phyloP scores from a whole-genome alignment of 1,284 basidiomycete genomes.

The Boletellus dicymbophilus region DNA sequence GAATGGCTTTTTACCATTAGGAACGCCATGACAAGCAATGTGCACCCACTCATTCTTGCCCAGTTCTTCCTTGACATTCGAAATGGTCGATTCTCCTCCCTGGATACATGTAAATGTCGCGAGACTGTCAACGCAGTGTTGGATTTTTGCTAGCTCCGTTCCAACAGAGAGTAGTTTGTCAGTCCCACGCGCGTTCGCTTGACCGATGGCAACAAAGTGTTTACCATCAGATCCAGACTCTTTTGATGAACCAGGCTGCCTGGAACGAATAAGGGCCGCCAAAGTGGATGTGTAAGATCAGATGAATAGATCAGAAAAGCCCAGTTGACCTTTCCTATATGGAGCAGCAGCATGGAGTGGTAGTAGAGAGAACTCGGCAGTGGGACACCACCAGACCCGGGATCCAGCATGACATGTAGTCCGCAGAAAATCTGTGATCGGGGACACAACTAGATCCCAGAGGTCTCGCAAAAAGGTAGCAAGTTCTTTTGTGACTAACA shows the following conservation, averaged over 20 bases:
- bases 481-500: background rate
- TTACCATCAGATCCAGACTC: background rate
- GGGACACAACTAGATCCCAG: constrained; percentile 27
- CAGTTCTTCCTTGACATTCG: background rate
- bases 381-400: too few relatives aligned
- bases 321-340: background rate
- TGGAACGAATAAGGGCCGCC: background rate
- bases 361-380: too few relatives aligned
- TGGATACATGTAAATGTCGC: background rate
- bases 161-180: background rate
- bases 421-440: constrained; percentile 19
- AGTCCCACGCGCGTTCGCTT: background rate
- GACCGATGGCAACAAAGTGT: background rate
- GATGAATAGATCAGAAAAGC: background rate
- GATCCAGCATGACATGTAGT: background rate
- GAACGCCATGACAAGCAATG: background rate
- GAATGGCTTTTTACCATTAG: background rate
- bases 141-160: background rate
- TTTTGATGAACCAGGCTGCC: background rate
- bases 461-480: constrained; percentile 19
- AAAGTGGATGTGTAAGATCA: background rate
- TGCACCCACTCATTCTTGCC: too few relatives aligned
- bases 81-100: background rate
- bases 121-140: background rate
- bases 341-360: too few relatives aligned